A percentile compares a stretch with the other conserved stretches of the same genome.
Conservation (phyloP, 177 flowering plant genomes). For the Tripterygium wilfordii region DNA sequence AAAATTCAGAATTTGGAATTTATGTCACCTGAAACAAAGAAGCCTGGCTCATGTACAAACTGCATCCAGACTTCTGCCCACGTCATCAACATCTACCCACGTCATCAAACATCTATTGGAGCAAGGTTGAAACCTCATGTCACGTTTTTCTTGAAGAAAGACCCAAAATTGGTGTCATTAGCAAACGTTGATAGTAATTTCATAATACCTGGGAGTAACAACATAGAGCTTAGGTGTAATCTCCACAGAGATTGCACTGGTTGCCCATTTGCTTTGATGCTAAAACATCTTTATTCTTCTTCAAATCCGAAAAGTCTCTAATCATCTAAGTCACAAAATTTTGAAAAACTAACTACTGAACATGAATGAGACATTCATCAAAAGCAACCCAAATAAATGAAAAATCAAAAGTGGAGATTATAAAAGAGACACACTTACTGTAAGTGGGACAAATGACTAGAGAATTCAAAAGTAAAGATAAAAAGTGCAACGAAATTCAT, state of each 20-base stretch:
- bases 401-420: no score
- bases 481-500: slow-evolving; percentile 43
- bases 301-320: slow-evolving; percentile 46
- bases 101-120: no score
- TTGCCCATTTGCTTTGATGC: slow-evolving; percentile 68
- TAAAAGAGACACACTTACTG: slow-evolving; percentile 53
- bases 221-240: slow-evolving; percentile 47
- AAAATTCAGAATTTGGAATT: no score
- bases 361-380: no score
- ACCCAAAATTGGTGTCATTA: neutral
- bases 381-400: no score
- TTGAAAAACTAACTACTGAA: neutral
- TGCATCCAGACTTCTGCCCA: slow-evolving; percentile 49
- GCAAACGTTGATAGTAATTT: neutral
- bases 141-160: neutral
- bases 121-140: slow-evolving; percentile 18
- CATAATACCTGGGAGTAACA: slow-evolving; percentile 59
- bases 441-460: slow-evolving; percentile 42
- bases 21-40: slow-evolving; percentile 58
- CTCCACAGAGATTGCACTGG: slow-evolving; percentile 44
- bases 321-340: slow-evolving; percentile 29
- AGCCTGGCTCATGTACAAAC: slow-evolving; percentile 67
- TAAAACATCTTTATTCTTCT: slow-evolving; percentile 51
- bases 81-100: slow-evolving; percentile 40
- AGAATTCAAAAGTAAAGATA: slow-evolving; percentile 60